Base-by-base conservation (phyloP, 768 basidiomycete genomes). In the Pisolithus microcarpus region DNA sequence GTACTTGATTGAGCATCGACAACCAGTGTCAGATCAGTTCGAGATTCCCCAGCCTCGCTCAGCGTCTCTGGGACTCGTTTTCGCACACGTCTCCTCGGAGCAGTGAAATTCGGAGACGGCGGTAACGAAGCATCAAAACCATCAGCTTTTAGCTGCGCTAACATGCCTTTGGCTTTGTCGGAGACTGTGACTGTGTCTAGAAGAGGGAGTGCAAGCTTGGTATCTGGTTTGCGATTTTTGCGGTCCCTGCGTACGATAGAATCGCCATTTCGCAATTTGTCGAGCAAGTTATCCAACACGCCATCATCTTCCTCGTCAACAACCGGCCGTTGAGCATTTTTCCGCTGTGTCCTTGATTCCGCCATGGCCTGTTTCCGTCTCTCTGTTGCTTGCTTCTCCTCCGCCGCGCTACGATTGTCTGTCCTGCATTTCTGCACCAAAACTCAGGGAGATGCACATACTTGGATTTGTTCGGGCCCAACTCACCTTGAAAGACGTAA, bases 401-500 rank as follows among this genome's bases (percentile, higher is more conserved):
- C 87, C 0, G 81, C 82, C 13, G 78, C 73, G 0, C 79, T 78
- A 60, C 81, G 78, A 63, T 96, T 96, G 38, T 93, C 88, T 15
- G 64, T 51, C 65, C 87, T 87, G 66, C 90, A 94, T 87, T 92
- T 94, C 92, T 94, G 58, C 42, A 38, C 24, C 61, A 23, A 52
- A 34, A 44, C 9, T 30, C 18, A 47, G 34, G 42, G 11, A 57
- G 38, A 60, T 18, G 34, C n/a, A 5, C 8, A n/a, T 49, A 38
- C 13, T 30, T 9, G n/a, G 15, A 34, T 34, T 18, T 46, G 11
- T 48, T 55, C 42, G 13, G 19, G 37, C 16, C 37, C 49, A 4
- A 63, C 75, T 51, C 56, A 89, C 89, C 77, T 76, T 85, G 69
- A 94, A 99, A 2, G 93, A 95, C 0, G 86, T 94, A 24, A 94